Evolutionary conservation across 176 grass and related monocot species (phyloP), one percentile per base, ranked within the genome.

Genomic region (Urochloa ruziziensis): DNA sequence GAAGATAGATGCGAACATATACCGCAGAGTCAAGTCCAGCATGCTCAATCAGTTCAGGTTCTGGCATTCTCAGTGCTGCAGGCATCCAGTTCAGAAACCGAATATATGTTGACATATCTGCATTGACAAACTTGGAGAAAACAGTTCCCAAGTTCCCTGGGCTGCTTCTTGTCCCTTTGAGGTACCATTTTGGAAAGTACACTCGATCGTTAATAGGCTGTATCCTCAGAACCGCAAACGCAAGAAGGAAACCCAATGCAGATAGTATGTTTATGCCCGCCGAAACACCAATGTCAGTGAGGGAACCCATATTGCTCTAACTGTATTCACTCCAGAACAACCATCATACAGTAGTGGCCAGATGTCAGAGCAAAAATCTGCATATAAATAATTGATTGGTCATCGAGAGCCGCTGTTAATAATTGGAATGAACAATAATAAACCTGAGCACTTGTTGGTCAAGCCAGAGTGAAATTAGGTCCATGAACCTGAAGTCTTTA

Each of bases 81-180:
- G 93, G 96, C 93, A 98, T 95, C 96, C 96, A 98, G 72, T 93
- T 98, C 54, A 98, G 81, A 88, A 98, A 98, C 21, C 92, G 82
- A 1, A 97, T 28, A 74, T 97, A 97, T 37, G 90, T 97, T 58
- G 86, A 85, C 18, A 89, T 46, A 81, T 97, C 90, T 12, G 90
- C 78, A n/a, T 97, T 97, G 47, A 97, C 84, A 61, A 97, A 94
- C 66, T 94, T 97, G 6, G 74, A 86, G 73, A 94, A 80, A 35
- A 77, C 68, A 77, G 83, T 87, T 75, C 88, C 51, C 13, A 87
- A 21, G 73, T 81, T 43, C 56, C 88, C 76, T 67, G 95, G 92
- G 86, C 88, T 97, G 88, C 88, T 94, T 82, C 92, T 94, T 82
- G 88, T 92, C 34, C 92, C 92, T 84, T 92, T 97, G 39, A 97